Conservation (phyloP, 768 basidiomycete species). For the Russula sp. region DNA sequence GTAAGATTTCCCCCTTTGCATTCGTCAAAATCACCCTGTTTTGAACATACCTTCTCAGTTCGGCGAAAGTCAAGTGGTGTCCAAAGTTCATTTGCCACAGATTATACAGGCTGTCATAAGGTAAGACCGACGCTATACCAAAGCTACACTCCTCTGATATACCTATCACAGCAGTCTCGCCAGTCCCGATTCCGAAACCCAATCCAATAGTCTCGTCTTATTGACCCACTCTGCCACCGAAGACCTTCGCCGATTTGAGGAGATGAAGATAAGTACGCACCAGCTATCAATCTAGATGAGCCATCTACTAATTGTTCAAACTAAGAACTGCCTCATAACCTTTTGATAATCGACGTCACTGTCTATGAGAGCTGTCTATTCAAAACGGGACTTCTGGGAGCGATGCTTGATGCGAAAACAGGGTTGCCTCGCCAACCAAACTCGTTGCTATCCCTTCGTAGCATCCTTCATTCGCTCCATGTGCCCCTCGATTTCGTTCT, state of each 20-base stretch:
- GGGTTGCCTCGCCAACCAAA: constrained; percentile 46
- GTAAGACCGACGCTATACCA: constrained; percentile 32
- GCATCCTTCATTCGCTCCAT: constrained; percentile 55
- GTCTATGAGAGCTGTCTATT: constrained; percentile 60
- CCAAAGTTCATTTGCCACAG: constrained; percentile 62
- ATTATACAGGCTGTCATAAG: constrained; percentile 70
- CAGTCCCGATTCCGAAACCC: constrained; percentile 71
- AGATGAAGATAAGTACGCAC: constrained; percentile 72
- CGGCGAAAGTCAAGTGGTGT: constrained; percentile 65
- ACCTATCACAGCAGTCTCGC: constrained; percentile 52
- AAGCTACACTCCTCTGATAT: not conserved
- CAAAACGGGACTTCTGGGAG: constrained; percentile 46
- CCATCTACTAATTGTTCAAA: constrained; percentile 1
- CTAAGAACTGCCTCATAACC: constrained; percentile 67
- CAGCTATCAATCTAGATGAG: constrained; percentile 7
- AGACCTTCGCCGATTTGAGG: constrained; percentile 59
- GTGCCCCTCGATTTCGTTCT: constrained; percentile 39
- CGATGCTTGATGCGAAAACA: constrained; percentile 57
- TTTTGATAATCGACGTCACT: constrained; percentile 61
- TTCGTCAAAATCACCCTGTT: constrained; percentile 7
- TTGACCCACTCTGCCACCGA: constrained; percentile 56
- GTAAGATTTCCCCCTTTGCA: constrained; percentile 37
- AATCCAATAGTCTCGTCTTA: constrained; percentile 63
- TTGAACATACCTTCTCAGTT: constrained; percentile 42
- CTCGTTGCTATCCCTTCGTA: constrained; percentile 56